Evolutionary conservation across 495 filamentous ascomycete genomes (phyloP).

Genomic region (Lepraria neglecta): DNA sequence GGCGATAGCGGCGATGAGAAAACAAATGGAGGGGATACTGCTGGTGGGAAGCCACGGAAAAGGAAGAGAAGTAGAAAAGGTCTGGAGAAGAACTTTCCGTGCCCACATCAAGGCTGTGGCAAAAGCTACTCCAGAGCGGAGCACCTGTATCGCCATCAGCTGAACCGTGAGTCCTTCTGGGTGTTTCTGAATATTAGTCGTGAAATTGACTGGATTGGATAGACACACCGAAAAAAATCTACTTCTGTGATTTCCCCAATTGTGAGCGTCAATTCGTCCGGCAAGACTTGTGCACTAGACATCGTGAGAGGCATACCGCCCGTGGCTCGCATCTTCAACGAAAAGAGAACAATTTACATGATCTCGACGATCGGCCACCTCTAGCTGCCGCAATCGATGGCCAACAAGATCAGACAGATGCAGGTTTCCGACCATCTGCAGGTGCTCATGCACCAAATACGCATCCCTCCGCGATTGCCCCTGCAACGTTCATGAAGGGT

Average conservation of each 20-base stretch:
- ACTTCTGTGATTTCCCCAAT: conserved; percentile 87
- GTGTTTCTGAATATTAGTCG: neutral
- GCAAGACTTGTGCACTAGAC: conserved; percentile 87
- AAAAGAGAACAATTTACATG: conserved; percentile 58
- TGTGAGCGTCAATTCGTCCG: conserved; percentile 88
- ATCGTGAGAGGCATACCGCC: conserved; percentile 93
- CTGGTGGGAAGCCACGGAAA: conserved; percentile 50
- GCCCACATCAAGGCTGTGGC: conserved; percentile 79
- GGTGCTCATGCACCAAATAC: conserved; percentile 5
- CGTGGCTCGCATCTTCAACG: conserved; percentile 89
- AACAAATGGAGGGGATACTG: conserved; percentile 28
- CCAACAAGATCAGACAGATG: conserved; percentile 18
- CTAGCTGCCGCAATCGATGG: conserved; percentile 16
- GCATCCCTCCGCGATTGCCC: conserved; percentile 3
- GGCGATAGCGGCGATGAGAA: conserved; percentile 32
- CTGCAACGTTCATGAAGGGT: conserved; percentile 7
- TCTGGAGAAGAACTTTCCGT: conserved; percentile 89
- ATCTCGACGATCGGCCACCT: conserved; percentile 16
- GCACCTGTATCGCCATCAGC: conserved; percentile 91
- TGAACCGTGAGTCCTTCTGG: conserved; percentile 66
- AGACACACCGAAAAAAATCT: conserved; percentile 89
- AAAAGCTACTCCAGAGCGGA: conserved; percentile 97
- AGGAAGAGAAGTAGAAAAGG: conserved; percentile 80
- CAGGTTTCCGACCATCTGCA: conserved; percentile 5
- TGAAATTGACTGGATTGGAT: conserved; percentile 6